Evolutionary conservation across 1,139 yeast species (phyloP), one percentile per base, ranked within the genome.

Genomic region (Geotrichum carabidarum): DNA sequence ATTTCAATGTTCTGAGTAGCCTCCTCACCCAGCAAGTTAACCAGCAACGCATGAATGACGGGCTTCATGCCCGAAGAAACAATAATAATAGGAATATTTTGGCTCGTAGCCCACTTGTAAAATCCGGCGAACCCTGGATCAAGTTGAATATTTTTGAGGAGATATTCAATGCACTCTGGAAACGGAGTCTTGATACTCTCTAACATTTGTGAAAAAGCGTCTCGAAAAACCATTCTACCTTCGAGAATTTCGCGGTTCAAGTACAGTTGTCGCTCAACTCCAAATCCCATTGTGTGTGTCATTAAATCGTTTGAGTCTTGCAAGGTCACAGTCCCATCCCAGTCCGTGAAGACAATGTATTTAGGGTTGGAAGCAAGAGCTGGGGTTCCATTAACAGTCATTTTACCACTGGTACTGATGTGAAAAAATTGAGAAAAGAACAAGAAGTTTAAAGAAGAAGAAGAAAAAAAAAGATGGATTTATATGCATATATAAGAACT

Each of bases 311-410:
- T 94, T 60, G 96, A 87, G 69, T 93, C 99, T 65, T 83, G 85
- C 59, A 87, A 75, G 15, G 99, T 93, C 60, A 93, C 95, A 7
- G 99, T 93, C 22, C 99, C 99, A 70, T 93, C 99, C 83, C 95
- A 93, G 71, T 93, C 99, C 52, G 97, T 87, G 74, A 93, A 93
- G 42, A 93, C 86, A 64, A 93, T 88, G 55, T 95, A 93, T 62
- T 79, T 77, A 48, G 75, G 74, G 58, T 66, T 57, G 40, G 70
- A 68, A 22, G 59, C 59, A 51, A 71, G 61, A 5, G 73, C 73
- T 17, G 71, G 69, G 55, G 57, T 51, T 35, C 49, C 49, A 44
- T 45, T 43, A 31, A 44, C 36, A 5, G 40, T 44, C 48, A 44
- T 34, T 34, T 44, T 27, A 17, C 22, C 14, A 14, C 7, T 31